Percentiles rank a stretch among this genome's conserved stretches.
Conservation (phyloP, 306 rosid genomes). For the Begonia fuchsioides region DNA sequence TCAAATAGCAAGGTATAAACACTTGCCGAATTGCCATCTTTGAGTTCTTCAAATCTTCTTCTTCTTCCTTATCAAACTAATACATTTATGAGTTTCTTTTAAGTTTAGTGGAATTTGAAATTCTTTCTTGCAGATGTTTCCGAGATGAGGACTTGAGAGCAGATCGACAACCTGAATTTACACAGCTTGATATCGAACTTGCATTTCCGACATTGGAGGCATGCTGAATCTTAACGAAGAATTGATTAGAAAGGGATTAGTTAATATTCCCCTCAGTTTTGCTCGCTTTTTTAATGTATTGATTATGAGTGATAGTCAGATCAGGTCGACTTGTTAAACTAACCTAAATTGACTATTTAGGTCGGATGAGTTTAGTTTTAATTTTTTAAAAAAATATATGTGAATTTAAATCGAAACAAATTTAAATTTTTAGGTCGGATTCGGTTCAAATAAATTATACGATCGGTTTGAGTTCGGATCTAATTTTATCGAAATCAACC, state of each 20-base stretch:
- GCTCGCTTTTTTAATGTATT: constrained; percentile 1
- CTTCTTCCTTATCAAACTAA: neutral
- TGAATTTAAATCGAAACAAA: no score
- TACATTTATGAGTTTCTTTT: neutral
- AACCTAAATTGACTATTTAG: no score
- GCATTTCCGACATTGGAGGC: constrained; percentile 84
- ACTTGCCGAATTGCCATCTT: neutral
- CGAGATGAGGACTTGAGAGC: constrained; percentile 98
- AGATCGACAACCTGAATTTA: constrained; percentile 95
- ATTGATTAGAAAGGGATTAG: constrained; percentile 53
- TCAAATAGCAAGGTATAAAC: constrained; percentile 71
- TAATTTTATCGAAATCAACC: no score
- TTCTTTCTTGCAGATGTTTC: constrained; percentile 49
- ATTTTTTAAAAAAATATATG: no score
- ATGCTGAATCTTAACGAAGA: constrained; percentile 86
- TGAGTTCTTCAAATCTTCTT: neutral
- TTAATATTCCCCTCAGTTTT: neutral
- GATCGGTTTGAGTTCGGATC: no score
- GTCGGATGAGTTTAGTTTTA: no score
- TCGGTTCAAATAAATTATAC: no score
- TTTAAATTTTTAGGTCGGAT: no score
- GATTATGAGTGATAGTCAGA: no score
- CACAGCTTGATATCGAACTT: constrained; percentile 94
- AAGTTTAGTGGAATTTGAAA: neutral
- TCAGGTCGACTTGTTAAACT: no score